Percentiles rank a stretch among this genome's conserved stretches.
phyloP scores from a whole-genome alignment of 2,329 filamentous ascomycete species.

The Ophiosphaerella herpotricha region DNA sequence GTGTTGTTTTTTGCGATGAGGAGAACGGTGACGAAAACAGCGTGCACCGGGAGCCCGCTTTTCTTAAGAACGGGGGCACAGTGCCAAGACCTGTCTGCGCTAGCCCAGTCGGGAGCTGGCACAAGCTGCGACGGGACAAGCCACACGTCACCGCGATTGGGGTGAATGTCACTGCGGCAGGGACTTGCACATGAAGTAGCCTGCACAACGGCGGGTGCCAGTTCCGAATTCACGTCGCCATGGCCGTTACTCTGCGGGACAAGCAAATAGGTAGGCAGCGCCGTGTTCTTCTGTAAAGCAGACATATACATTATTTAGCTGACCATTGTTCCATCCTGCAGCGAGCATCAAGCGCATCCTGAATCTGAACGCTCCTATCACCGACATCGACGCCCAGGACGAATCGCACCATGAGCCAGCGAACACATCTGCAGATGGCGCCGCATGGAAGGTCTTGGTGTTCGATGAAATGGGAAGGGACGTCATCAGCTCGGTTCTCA shows the following conservation, averaged over 20 bases:
- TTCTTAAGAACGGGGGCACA: conserved; percentile 17
- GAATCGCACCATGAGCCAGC: conserved; percentile 46
- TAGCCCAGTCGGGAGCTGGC: conserved; percentile 19
- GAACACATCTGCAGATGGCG: conserved; percentile 18
- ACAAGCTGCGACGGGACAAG: conserved; percentile 13
- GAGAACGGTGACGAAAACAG: conserved; percentile 16
- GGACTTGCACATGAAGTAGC: conserved; percentile 27
- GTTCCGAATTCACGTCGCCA: conserved; percentile 23
- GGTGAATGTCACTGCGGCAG: no score
- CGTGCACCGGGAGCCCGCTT: conserved; percentile 25
- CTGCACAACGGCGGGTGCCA: conserved; percentile 31
- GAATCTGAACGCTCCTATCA: conserved; percentile 80
- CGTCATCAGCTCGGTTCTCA: conserved; percentile 93
- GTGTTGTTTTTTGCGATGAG: conserved; percentile 7
- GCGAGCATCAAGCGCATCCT: conserved; percentile 94
- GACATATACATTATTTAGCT: no score
- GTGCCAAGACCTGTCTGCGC: conserved; percentile 25
- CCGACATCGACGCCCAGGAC: conserved; percentile 64
- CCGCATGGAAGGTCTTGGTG: conserved; percentile 67
- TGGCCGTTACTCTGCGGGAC: conserved; percentile 61
- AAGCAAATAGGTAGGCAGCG: conserved; percentile 61
- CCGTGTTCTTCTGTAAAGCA: not conserved
- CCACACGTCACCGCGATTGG: not conserved
- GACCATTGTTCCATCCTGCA: conserved; percentile 43
- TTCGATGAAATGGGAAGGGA: conserved; percentile 92